phyloP scores from a whole-genome alignment of 441 rosid species.

The Dalechampia spathulata region DNA sequence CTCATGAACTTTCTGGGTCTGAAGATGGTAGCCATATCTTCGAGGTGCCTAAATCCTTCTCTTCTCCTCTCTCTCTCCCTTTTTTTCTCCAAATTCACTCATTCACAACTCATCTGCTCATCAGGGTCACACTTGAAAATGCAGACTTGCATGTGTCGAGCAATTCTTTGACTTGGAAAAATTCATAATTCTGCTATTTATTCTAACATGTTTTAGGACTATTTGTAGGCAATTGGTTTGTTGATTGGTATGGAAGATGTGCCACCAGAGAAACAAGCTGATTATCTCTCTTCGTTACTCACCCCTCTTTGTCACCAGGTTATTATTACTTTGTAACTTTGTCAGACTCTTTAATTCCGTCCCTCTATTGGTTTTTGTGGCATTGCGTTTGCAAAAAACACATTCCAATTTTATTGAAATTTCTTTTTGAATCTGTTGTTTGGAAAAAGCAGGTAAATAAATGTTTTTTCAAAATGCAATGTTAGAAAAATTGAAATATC shows the following conservation, averaged over 20 bases:
- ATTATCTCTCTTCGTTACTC: slow-evolving; percentile 78
- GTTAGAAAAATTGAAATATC: no score
- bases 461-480: no score
- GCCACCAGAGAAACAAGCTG: slow-evolving; percentile 73
- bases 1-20: slow-evolving; percentile 50
- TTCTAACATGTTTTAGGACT: slow-evolving; percentile 7
- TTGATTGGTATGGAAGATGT: slow-evolving; percentile 91
- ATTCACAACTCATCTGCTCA: not conserved
- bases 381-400: no score
- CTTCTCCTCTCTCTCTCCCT: not conserved
- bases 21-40: slow-evolving; percentile 89
- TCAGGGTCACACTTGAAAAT: not conserved
- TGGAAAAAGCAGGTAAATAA: no score
- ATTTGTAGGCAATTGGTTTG: slow-evolving; percentile 75
- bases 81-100: not conserved
- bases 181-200: not conserved
- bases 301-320: slow-evolving; percentile 95
- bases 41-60: slow-evolving; percentile 45
- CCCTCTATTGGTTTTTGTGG: no score
- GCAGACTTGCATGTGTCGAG: not conserved
- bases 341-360: not conserved
- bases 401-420: no score
- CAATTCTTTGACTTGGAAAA: not conserved
- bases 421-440: no score
- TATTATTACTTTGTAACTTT: slow-evolving; percentile 10